Percentiles rank a stretch among this genome's conserved stretches.
Conservation (phyloP, 257 asterid genomes). For the Solanum phureja region DNA sequence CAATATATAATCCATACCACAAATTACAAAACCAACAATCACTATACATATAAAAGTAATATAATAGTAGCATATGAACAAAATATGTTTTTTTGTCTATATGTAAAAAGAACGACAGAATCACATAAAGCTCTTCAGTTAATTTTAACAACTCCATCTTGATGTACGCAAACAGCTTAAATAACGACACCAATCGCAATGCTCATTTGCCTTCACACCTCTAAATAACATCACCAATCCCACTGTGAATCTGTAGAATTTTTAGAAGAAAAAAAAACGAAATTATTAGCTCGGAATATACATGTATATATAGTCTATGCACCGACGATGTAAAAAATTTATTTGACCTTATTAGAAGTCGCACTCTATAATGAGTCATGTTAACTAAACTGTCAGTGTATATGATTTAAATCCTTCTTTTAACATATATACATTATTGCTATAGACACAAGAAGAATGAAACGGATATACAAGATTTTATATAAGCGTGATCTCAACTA, state of each 20-base stretch:
- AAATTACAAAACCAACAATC: not conserved
- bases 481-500: not conserved
- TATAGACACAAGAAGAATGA: not conserved
- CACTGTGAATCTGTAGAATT: conserved; percentile 39
- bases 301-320: not conserved
- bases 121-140: not conserved
- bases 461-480: not conserved
- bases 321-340: not conserved
- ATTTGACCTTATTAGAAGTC: not conserved
- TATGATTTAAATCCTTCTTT: not conserved
- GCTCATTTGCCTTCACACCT: conserved; percentile 65
- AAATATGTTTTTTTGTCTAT: not conserved
- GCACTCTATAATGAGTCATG: not conserved
- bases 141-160: conserved; percentile 65
- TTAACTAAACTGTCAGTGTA: not conserved
- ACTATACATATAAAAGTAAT: conserved; percentile 8
- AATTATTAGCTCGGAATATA: not conserved
- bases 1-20: not conserved
- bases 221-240: conserved; percentile 64
- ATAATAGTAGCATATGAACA: not conserved
- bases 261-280: not conserved
- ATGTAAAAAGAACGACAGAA: not conserved
- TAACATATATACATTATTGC: not conserved
- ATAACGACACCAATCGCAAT: conserved; percentile 85
- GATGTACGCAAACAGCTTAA: conserved; percentile 87